phyloP scores from a whole-genome alignment of 345 rosid species.

The Camelina neglecta region DNA sequence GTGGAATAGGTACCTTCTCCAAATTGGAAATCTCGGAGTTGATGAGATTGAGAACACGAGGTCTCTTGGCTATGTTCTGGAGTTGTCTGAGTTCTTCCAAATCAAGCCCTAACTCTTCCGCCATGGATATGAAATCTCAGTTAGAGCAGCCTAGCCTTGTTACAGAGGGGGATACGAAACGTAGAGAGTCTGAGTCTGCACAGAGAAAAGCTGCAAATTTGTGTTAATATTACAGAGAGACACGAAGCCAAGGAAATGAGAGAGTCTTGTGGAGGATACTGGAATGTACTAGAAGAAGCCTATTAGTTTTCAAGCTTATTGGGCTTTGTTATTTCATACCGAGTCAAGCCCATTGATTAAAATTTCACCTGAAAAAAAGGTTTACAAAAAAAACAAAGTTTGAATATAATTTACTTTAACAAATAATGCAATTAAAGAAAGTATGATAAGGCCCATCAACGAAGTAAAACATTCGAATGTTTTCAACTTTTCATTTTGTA shows the following conservation, averaged over 20 bases:
- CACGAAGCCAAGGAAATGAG: neutral
- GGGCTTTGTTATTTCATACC: constrained; percentile 22
- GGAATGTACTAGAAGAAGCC: constrained; percentile 39
- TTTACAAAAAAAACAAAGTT: too few relatives aligned
- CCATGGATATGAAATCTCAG: constrained; percentile 49
- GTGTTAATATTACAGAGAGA: neutral
- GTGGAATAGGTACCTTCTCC: constrained; percentile 60
- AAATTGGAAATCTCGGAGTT: constrained; percentile 64
- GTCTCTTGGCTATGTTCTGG: constrained; percentile 76
- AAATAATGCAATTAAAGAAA: too few relatives aligned
- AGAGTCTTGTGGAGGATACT: constrained; percentile 25
- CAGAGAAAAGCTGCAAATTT: constrained; percentile 4
- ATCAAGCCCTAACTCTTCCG: constrained; percentile 67
- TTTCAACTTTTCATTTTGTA: too few relatives aligned
- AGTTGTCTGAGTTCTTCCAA: constrained; percentile 79
- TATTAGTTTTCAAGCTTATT: neutral
- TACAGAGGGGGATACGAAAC: constrained; percentile 18
- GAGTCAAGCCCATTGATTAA: neutral
- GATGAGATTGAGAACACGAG: constrained; percentile 66
- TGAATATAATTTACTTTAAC: too few relatives aligned
- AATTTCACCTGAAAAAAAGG: neutral
- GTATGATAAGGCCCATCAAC: too few relatives aligned
- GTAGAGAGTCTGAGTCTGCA: neutral
- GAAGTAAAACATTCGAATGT: too few relatives aligned
- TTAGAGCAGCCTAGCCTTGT: neutral